Percentiles rank a stretch among this genome's conserved stretches.
phyloP scores from a whole-genome alignment of 176 grass and related monocot species.

The Juncus effusus region DNA sequence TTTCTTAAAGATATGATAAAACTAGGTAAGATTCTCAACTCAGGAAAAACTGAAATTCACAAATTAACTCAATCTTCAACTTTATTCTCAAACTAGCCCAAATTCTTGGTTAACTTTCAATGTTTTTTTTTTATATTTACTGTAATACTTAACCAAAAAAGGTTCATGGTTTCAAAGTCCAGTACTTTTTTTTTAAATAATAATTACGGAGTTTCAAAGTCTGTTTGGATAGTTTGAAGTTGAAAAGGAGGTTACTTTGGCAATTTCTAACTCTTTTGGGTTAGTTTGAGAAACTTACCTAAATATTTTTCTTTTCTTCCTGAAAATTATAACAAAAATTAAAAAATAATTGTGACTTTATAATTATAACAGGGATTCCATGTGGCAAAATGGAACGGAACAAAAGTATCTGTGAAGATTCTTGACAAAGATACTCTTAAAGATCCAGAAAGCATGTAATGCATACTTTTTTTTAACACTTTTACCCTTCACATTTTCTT shows the following conservation, averaged over 20 bases:
- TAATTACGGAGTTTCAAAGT: too few relatives aligned
- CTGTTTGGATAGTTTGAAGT: too few relatives aligned
- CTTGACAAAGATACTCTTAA: slow-evolving; percentile 82
- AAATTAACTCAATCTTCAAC: too few relatives aligned
- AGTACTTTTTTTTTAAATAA: too few relatives aligned
- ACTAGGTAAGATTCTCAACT: too few relatives aligned
- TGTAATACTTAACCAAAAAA: too few relatives aligned
- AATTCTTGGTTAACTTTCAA: too few relatives aligned
- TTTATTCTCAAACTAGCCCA: too few relatives aligned
- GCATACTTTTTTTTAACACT: slow-evolving; percentile 21
- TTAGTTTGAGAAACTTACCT: slow-evolving; percentile 6
- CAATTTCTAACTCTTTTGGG: not conserved
- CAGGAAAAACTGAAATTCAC: too few relatives aligned
- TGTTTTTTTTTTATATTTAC: too few relatives aligned
- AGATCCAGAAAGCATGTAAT: slow-evolving; percentile 83
- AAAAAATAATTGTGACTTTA: slow-evolving; percentile 6
- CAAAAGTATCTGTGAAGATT: slow-evolving; percentile 90
- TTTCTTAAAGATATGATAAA: too few relatives aligned
- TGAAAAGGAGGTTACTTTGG: not conserved
- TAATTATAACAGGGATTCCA: slow-evolving; percentile 47
- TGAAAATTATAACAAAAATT: slow-evolving; percentile 10
- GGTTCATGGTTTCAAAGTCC: too few relatives aligned
- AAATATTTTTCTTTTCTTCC: slow-evolving; percentile 7
- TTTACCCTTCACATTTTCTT: slow-evolving; percentile 16
- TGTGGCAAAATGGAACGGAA: slow-evolving; percentile 90